Conservation (phyloP, 2,329 filamentous ascomycete species). For the Beauveria sp. region DNA sequence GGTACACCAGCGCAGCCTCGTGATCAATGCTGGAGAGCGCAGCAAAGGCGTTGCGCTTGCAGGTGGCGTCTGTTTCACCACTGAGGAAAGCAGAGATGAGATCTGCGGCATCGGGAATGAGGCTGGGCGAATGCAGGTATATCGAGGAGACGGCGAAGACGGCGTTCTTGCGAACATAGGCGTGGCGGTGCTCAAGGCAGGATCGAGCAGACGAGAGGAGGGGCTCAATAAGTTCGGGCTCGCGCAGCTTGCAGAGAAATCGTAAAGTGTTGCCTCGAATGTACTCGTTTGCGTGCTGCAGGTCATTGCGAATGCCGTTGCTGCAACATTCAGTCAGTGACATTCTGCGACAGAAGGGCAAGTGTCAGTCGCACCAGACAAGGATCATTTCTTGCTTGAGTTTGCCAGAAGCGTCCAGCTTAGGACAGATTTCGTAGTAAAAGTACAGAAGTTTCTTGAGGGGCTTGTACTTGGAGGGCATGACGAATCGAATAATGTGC, state of each 20-base stretch:
- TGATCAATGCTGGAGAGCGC: slow-evolving; percentile 87
- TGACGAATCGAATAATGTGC: slow-evolving; percentile 99
- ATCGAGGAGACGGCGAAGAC: slow-evolving; percentile 93
- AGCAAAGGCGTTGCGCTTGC: slow-evolving; percentile 96
- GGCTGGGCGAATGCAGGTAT: slow-evolving; percentile 77
- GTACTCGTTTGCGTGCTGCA: slow-evolving; percentile 97
- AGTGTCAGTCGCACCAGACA: slow-evolving; percentile 62
- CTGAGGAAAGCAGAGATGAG: slow-evolving; percentile 85
- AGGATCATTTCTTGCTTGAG: slow-evolving; percentile 99
- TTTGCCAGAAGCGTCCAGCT: slow-evolving; percentile 86
- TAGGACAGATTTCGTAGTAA: slow-evolving; percentile 98
- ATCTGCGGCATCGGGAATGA: slow-evolving; percentile 93
- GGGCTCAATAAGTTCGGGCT: slow-evolving; percentile 92
- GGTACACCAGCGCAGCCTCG: slow-evolving; percentile 80
- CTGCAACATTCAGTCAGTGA: slow-evolving; percentile 36
- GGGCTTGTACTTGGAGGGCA: slow-evolving; percentile 94
- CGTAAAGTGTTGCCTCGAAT: slow-evolving; percentile 96
- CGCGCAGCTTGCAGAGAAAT: slow-evolving; percentile 92
- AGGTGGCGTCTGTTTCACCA: slow-evolving; percentile 85
- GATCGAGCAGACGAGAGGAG: slow-evolving; percentile 84
- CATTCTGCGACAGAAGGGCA: background rate
- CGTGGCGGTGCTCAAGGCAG: slow-evolving; percentile 92
- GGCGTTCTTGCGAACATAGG: slow-evolving; percentile 96
- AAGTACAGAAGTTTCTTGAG: slow-evolving; percentile 98
- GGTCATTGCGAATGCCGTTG: slow-evolving; percentile 95